Base-by-base conservation (phyloP, 2,329 filamentous ascomycete species). In the Paecilomyces niveus region DNA sequence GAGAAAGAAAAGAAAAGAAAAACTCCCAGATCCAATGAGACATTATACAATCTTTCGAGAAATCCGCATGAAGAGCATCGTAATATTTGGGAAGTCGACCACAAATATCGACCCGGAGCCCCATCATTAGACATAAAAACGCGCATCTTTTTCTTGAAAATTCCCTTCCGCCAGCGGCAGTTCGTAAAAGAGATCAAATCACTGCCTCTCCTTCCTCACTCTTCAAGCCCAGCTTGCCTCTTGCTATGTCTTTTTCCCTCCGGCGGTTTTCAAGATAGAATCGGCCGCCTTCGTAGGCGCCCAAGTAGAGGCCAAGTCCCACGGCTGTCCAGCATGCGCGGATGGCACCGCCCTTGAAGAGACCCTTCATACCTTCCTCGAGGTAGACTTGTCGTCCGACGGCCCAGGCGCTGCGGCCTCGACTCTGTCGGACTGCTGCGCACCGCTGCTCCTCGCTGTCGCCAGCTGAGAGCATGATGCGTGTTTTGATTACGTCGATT, bases 401-500 rank as follows among this genome's bases (percentile, higher is more conserved):
- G 51, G 78, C 77, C 63, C 86, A 76, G 8, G 83, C 79, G 39
- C 39, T 9, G 15, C 39, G 39, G n/a, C 39, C 9, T 45, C 39
- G 39, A 45, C 9, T 45, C n/a, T 45, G 39, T 45, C 39, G 39
- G 18, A 45, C 39, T 58, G 51, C 24, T 59, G 62, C 2, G 5
- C n/a, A n/a, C 15, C 61, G 22, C 33, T 63, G 60, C 45, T 54
- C 31, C 32, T 64, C 26, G 2, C 60, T 62, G 22, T 76, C 71
- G 13, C 77, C 79, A 1, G 85, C 85, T 31, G 82, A 80, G 26
- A 96, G 78, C 92, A 96, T 96, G 74, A 96, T 89, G 54, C 90
- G 78, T 63, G 92, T 96, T 78, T 96, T 96, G 24, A 96, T 83
- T 9, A 96, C 90, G 72, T 96, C 92, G 57, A 92, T 85, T 0